Conservation (phyloP, 306 rosid species). For the Inga oerstediana region DNA sequence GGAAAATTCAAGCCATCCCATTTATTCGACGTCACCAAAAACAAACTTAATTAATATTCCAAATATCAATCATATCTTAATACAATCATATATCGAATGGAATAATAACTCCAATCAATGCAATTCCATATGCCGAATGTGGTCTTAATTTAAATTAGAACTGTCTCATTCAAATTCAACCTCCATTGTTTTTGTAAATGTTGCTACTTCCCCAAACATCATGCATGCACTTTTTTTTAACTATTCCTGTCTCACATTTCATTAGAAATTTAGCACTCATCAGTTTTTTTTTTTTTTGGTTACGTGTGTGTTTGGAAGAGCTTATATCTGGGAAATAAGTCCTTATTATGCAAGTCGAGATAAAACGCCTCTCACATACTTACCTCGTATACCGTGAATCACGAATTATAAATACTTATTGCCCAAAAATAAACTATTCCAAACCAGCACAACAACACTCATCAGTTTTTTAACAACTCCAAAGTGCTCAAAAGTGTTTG, state of each 20-base stretch:
- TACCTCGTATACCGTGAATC: too few species aligned
- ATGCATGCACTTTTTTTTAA: background rate
- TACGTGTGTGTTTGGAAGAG: too few species aligned
- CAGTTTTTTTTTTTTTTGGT: background rate
- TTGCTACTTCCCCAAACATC: background rate
- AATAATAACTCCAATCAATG: constrained; percentile 50
- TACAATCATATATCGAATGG: constrained; percentile 49
- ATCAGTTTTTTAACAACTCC: background rate
- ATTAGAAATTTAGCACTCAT: background rate
- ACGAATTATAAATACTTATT: too few species aligned
- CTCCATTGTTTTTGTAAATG: background rate
- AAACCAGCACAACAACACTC: background rate
- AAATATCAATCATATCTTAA: constrained; percentile 39
- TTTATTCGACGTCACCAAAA: background rate
- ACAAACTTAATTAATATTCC: constrained; percentile 56
- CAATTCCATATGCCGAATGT: background rate
- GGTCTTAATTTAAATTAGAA: background rate
- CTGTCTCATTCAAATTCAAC: background rate
- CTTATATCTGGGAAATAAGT: too few species aligned
- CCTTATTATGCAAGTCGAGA: too few species aligned
- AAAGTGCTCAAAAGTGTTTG: background rate
- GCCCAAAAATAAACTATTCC: too few species aligned
- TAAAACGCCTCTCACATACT: too few species aligned
- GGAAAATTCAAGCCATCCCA: constrained; percentile 5
- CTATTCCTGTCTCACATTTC: background rate